These are phyloP conservation scores for Dryas alaskensis DNA, from an alignment of 306 rosid genomes.

Conservation along the genomic window DNA sequence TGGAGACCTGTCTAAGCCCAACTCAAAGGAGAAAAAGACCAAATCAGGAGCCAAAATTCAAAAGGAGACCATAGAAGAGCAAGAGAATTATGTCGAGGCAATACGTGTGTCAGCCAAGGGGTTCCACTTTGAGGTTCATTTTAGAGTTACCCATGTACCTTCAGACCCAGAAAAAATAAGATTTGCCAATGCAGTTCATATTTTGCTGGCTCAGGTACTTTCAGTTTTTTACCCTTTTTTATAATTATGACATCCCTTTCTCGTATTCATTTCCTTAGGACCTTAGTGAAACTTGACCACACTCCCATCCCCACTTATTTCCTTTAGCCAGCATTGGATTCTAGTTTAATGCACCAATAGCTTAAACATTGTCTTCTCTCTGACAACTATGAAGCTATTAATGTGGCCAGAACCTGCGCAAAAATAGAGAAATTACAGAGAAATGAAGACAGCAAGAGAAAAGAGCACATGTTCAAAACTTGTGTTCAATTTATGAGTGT, in stretches of 20 bases:
- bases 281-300: background rate
- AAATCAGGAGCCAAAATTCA: constrained; percentile 22
- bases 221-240: constrained; percentile 12
- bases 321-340: background rate
- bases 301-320: background rate
- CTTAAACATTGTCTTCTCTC: background rate
- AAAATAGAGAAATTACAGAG: background rate
- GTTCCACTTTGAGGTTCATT: constrained; percentile 68
- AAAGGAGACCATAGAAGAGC: constrained; percentile 10
- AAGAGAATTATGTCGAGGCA: constrained; percentile 44
- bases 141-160: constrained; percentile 58
- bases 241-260: background rate
- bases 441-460: background rate
- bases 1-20: constrained; percentile 22
- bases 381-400: background rate
- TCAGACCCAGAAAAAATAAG: no score
- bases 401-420: background rate
- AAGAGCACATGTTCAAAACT: background rate
- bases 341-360: no score
- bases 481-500: background rate
- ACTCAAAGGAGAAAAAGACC: constrained; percentile 26
- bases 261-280: background rate
- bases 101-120: constrained; percentile 50
- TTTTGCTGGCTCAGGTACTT: constrained; percentile 78
- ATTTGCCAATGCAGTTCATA: constrained; percentile 58